Evolutionary conservation across 768 basidiomycete species (phyloP).

Genomic region (Kwoniella europaea): DNA sequence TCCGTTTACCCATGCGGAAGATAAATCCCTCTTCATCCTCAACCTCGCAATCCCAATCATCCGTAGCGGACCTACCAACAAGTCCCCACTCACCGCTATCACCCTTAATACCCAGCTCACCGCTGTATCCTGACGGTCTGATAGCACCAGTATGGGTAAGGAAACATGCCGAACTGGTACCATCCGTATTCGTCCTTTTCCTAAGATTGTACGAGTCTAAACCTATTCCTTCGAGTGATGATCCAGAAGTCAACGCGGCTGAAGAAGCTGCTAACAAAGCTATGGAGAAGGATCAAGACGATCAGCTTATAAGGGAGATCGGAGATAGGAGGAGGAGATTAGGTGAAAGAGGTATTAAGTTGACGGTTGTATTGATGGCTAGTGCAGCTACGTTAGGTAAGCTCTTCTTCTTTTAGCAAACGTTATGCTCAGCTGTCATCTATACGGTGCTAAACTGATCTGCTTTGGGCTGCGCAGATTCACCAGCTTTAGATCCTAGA

Average conservation of each 20-base stretch:
- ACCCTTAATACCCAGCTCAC: constrained; percentile 83
- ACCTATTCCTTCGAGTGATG: constrained; percentile 62
- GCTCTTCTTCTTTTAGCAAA: background rate
- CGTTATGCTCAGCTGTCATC: background rate
- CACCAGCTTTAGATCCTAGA: constrained; percentile 78
- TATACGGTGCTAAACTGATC: background rate
- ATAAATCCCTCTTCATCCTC: constrained; percentile 54
- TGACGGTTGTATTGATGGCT: constrained; percentile 93
- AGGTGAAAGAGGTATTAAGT: constrained; percentile 85
- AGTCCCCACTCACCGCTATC: constrained; percentile 86
- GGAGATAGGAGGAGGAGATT: constrained; percentile 76
- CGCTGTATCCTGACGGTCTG: constrained; percentile 89
- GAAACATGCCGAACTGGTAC: constrained; percentile 89
- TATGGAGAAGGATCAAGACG: constrained; percentile 71
- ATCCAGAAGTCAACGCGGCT: constrained; percentile 48
- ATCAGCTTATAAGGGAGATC: constrained; percentile 78
- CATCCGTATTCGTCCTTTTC: constrained; percentile 92
- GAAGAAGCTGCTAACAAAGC: constrained; percentile 57
- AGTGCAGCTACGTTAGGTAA: constrained; percentile 81
- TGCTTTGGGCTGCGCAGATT: constrained; percentile 64
- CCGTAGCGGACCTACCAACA: constrained; percentile 60
- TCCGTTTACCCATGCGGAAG: constrained; percentile 88
- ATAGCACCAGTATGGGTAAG: constrained; percentile 98
- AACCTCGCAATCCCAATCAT: constrained; percentile 56
- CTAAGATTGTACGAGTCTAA: constrained; percentile 74